These are phyloP conservation scores for Peniophora sp. DNA, from an alignment of 1,284 basidiomycete genomes.

Conservation along the genomic window DNA sequence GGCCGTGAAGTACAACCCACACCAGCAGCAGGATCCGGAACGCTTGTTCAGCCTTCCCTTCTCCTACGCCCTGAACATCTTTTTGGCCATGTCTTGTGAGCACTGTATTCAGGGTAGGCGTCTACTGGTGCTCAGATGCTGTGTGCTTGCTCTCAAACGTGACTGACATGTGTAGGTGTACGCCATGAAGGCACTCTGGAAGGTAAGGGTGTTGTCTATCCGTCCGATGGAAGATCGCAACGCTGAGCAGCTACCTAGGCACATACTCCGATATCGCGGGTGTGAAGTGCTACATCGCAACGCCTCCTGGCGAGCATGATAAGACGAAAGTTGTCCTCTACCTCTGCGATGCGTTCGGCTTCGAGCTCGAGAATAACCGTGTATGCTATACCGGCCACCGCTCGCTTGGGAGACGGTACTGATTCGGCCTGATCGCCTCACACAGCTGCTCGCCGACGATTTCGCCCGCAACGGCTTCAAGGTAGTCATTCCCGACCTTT, in stretches of 20 bases:
- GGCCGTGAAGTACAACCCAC: no score
- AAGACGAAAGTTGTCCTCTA: not conserved
- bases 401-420: no score
- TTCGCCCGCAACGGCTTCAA: slow-evolving; percentile 48
- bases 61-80: no score
- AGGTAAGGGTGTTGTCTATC: not conserved
- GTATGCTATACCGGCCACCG: no score
- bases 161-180: not conserved
- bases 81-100: not conserved
- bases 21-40: no score
- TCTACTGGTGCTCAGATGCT: not conserved
- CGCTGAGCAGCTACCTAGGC: not conserved
- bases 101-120: not conserved
- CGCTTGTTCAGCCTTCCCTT: no score
- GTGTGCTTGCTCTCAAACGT: not conserved
- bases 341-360: not conserved
- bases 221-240: not conserved
- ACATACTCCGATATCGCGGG: not conserved
- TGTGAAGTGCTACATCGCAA: not conserved
- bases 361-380: not conserved
- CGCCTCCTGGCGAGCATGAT: not conserved
- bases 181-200: not conserved
- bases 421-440: not conserved
- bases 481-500: slow-evolving; percentile 35
- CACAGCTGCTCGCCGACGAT: slow-evolving; percentile 38